Percentiles rank a stretch among this genome's conserved stretches.
Conservation (phyloP, 1,284 basidiomycete species). For the Ustilago trichophora region DNA sequence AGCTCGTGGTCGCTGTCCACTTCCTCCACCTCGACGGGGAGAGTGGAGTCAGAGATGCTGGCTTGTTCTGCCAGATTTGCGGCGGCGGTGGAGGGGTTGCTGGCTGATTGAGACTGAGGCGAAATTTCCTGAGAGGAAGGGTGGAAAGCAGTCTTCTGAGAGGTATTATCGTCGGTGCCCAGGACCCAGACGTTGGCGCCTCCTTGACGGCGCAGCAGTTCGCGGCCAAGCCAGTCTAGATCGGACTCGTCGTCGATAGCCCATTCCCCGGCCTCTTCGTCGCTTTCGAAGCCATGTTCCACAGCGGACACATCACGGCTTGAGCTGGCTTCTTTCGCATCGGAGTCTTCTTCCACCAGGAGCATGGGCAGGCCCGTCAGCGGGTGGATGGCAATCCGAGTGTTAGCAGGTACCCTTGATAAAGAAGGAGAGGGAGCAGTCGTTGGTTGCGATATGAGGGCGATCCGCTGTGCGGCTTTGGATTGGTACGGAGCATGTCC, state of each 20-base stretch:
- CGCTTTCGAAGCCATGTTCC: background rate
- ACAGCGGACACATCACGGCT: background rate
- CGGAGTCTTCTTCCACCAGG: slow-evolving; percentile 4
- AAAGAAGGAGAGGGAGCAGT: background rate
- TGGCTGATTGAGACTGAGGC: background rate
- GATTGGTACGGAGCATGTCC: slow-evolving; percentile 6
- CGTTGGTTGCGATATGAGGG: background rate
- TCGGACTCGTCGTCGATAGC: slow-evolving; percentile 44
- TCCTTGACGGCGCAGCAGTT: slow-evolving; percentile 32
- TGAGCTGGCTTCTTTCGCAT: background rate
- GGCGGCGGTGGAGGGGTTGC: background rate
- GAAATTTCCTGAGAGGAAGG: background rate
- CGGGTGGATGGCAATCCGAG: slow-evolving; percentile 27
- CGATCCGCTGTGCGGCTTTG: background rate
- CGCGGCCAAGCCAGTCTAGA: slow-evolving; percentile 53
- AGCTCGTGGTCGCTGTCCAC: slow-evolving; percentile 22
- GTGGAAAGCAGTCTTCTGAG: background rate
- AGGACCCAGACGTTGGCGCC: slow-evolving; percentile 49
- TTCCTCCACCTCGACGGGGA: slow-evolving; percentile 22
- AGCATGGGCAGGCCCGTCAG: slow-evolving; percentile 31
- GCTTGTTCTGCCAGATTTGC: background rate
- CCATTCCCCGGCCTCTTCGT: slow-evolving; percentile 21
- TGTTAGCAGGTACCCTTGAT: background rate
- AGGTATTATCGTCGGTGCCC: slow-evolving; percentile 16
- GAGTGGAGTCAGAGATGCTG: background rate